These are phyloP conservation scores for Sclerotinia trifoliorum DNA, from an alignment of 2,329 filamentous ascomycete genomes.

Conservation along the genomic window DNA sequence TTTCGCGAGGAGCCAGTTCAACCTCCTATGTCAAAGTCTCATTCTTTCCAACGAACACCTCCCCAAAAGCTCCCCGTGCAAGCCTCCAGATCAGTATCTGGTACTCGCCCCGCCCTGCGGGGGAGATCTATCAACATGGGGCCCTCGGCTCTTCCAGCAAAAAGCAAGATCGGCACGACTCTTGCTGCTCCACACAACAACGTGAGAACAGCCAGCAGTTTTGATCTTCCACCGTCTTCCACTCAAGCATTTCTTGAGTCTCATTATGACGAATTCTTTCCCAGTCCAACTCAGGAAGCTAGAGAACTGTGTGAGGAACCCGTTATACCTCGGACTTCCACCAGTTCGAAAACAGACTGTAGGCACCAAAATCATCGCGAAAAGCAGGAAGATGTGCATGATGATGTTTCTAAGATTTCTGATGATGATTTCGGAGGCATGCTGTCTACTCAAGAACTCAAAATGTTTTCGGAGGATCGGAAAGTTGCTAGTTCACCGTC, in stretches of 20 bases:
- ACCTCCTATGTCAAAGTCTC: neutral
- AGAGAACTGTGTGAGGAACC: conserved; percentile 50
- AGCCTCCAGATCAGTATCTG: neutral
- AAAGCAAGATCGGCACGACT: conserved; percentile 12
- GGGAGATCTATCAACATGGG: conserved; percentile 31
- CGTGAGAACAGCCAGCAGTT: neutral
- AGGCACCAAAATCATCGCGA: neutral
- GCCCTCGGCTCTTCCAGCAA: conserved; percentile 26
- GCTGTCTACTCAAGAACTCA: conserved; percentile 46
- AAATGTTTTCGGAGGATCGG: conserved; percentile 50
- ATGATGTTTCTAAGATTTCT: neutral
- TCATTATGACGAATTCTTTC: conserved; percentile 55
- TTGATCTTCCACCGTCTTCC: conserved; percentile 42
- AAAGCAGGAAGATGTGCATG: neutral
- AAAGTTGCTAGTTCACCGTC: conserved; percentile 39
- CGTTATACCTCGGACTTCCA: neutral
- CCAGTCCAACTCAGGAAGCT: conserved; percentile 55
- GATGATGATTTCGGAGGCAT: conserved; percentile 28
- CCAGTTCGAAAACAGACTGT: neutral
- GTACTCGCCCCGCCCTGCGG: conserved; percentile 17
- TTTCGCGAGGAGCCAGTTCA: neutral
- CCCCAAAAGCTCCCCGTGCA: neutral
- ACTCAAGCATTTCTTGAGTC: conserved; percentile 54
- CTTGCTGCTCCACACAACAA: neutral
- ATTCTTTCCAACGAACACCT: neutral